Percentiles rank a stretch among this genome's conserved stretches.
Evolutionary conservation across 139 green algal species (phyloP).

Genomic region (Bryopsis sp.): DNA sequence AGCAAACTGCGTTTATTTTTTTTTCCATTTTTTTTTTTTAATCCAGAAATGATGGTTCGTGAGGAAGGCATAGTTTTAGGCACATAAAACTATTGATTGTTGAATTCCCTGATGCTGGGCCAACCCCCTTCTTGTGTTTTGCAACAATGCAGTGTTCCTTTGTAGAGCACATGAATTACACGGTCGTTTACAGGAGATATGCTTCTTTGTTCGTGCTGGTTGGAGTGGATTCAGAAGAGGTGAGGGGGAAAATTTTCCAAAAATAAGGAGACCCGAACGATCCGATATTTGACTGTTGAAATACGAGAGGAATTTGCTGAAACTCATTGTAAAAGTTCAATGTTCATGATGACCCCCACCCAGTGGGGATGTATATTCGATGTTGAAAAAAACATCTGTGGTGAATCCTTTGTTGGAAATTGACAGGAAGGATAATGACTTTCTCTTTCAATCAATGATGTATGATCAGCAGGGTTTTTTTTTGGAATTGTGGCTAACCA

Average conservation of each 20-base stretch:
- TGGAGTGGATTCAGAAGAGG: conserved; percentile 90
- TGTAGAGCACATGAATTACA: conserved; percentile 86
- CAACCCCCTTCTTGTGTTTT: background rate
- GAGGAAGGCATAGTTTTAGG: background rate
- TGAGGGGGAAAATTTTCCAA: conserved; percentile 26
- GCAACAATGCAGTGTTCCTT: conserved; percentile 81
- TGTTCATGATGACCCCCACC: no score
- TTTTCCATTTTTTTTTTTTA: no score
- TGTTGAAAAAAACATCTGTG: no score
- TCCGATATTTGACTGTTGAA: background rate
- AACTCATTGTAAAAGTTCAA: no score
- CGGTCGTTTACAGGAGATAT: conserved; percentile 93
- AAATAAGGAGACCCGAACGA: background rate
- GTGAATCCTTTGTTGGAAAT: no score
- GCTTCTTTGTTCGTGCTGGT: conserved; percentile 96
- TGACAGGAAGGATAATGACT: no score
- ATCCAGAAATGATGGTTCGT: background rate
- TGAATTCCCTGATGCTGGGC: background rate
- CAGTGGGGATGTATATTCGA: no score
- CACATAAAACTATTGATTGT: background rate
- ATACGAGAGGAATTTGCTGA: background rate
- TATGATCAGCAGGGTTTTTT: no score
- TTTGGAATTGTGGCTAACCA: no score
- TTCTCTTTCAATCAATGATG: no score
- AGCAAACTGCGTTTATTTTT: background rate